Evolutionary conservation across 345 rosid species (phyloP).

Genomic region (Bretschneidera sinensis): DNA sequence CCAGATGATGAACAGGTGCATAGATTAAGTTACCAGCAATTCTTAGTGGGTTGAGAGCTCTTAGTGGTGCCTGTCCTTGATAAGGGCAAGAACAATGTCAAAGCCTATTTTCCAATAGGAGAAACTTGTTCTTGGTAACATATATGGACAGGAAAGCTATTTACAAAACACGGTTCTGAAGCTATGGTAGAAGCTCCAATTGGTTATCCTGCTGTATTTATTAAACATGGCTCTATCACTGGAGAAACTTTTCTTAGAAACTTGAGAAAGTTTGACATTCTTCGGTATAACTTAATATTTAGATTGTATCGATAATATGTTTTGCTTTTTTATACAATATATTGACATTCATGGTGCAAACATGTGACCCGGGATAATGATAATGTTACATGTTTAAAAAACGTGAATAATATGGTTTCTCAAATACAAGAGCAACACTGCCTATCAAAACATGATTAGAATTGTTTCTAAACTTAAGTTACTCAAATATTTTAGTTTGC

Average conservation of each 20-base stretch:
- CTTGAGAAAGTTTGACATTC: slow-evolving; percentile 33
- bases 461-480: no score
- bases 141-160: slow-evolving; percentile 54
- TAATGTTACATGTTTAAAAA: no score
- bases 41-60: slow-evolving; percentile 60
- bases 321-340: no score
- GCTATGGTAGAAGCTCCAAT: slow-evolving; percentile 54
- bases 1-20: slow-evolving; percentile 50
- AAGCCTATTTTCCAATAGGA: slow-evolving; percentile 56
- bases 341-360: no score
- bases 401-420: no score
- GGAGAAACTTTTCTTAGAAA: slow-evolving; percentile 51
- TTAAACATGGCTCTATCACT: slow-evolving; percentile 44
- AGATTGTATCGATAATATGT: not conserved
- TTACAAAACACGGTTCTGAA: slow-evolving; percentile 33
- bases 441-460: no score
- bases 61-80: slow-evolving; percentile 66
- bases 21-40: slow-evolving; percentile 54
- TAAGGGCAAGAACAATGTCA: slow-evolving; percentile 47
- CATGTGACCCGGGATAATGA: no score
- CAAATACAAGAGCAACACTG: no score
- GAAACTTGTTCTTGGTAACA: slow-evolving; percentile 51
- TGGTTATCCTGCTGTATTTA: slow-evolving; percentile 63
- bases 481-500: no score
- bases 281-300: slow-evolving; percentile 8